Conservation (phyloP, 2,329 filamentous ascomycete genomes). For the Diaporthe destruens region DNA sequence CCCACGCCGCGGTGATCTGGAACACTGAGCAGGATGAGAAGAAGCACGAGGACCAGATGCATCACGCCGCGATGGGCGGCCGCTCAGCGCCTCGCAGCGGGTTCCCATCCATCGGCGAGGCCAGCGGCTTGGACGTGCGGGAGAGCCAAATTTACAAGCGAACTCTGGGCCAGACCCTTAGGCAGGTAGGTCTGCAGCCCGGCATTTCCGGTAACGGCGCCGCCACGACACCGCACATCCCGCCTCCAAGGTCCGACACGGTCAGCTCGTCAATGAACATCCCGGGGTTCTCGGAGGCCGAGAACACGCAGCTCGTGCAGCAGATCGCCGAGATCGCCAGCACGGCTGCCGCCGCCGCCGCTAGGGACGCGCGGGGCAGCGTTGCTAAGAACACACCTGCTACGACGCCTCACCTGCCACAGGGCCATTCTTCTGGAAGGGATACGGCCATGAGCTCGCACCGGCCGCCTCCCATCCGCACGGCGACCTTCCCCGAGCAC, state of each 20-base stretch:
- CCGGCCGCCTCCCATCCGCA: slow-evolving; percentile 51
- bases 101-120: slow-evolving; percentile 55
- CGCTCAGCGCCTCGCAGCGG: slow-evolving; percentile 36
- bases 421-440: slow-evolving; percentile 44
- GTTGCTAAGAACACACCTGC: slow-evolving; percentile 38
- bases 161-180: slow-evolving; percentile 90
- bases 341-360: slow-evolving; percentile 88
- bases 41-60: slow-evolving; percentile 67
- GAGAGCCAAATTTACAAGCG: slow-evolving; percentile 93
- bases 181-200: slow-evolving; percentile 78
- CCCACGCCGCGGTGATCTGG: slow-evolving; percentile 98
- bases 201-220: slow-evolving; percentile 57
- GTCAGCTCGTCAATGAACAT: slow-evolving; percentile 63
- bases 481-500: slow-evolving; percentile 56
- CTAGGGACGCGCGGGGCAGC: slow-evolving; percentile 73
- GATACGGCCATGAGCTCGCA: slow-evolving; percentile 35
- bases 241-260: slow-evolving; percentile 74
- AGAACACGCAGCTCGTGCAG: slow-evolving; percentile 84
- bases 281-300: slow-evolving; percentile 81
- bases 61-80: slow-evolving; percentile 48
- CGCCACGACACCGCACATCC: slow-evolving; percentile 73
- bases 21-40: slow-evolving; percentile 86
- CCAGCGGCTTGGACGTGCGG: slow-evolving; percentile 77
- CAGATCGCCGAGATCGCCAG: slow-evolving; percentile 95
- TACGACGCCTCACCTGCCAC: slow-evolving; percentile 31